Evolutionary conservation across 176 grass and related monocot genomes (phyloP).

Genomic region (Canna indica): DNA sequence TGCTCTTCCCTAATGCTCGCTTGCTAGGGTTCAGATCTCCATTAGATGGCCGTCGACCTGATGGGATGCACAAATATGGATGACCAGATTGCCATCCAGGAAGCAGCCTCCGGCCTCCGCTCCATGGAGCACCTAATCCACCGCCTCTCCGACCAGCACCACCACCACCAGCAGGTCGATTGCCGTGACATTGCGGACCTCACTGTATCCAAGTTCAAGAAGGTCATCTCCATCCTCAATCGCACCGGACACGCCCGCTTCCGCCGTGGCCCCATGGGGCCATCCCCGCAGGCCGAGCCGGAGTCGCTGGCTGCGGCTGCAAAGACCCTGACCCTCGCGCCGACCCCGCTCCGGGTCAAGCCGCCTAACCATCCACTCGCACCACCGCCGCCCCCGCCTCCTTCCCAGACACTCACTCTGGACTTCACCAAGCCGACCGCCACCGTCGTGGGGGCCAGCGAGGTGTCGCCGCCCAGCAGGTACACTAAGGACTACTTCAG

Average conservation of each 20-base stretch:
- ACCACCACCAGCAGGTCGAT: slow-evolving; percentile 19
- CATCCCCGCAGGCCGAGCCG: slow-evolving; percentile 2
- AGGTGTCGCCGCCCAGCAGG: slow-evolving; percentile 2
- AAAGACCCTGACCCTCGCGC: slow-evolving; percentile 3
- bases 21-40: background rate
- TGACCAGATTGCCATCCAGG: slow-evolving; percentile 67
- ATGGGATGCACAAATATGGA: slow-evolving; percentile 40
- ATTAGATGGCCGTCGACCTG: slow-evolving; percentile 33
- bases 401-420: slow-evolving; percentile 22
- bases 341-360: slow-evolving; percentile 6
- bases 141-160: slow-evolving; percentile 32
- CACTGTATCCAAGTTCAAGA: slow-evolving; percentile 72
- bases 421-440: slow-evolving; percentile 28
- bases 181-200: slow-evolving; percentile 63
- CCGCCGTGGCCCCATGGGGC: slow-evolving; percentile 43
- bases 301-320: background rate
- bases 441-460: background rate
- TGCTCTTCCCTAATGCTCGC: background rate
- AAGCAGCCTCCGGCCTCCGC: slow-evolving; percentile 49
- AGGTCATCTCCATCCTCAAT: slow-evolving; percentile 75
- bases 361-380: background rate
- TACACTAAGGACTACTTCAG: slow-evolving; percentile 25
- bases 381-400: background rate
- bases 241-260: slow-evolving; percentile 87
- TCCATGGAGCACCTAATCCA: slow-evolving; percentile 62